Base-by-base conservation (phyloP, 192 early-diverging fungal genomes). In the Backusella macrospora region DNA sequence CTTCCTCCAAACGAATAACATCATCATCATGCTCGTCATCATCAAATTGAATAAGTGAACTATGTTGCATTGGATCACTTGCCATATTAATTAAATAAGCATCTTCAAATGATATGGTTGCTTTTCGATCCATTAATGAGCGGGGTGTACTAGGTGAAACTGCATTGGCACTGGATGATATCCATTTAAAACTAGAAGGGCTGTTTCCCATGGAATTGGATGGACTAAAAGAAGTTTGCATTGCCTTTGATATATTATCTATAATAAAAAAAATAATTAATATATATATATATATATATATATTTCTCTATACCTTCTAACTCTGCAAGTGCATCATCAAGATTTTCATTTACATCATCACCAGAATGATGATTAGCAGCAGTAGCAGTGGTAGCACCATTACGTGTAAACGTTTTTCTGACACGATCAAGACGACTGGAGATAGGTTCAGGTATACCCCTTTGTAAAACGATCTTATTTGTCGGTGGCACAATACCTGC, bases 61-160 rank as follows among this genome's bases (percentile, higher is more conserved):
- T 78, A 34, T 70, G 45, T 26, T 73, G 67, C 15, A 59, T 73
- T 15, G 78, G 65, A 5, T 73, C 72, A 16, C 79, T 69, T n/a
- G 75, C 79, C 66, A 81, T 73, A 16, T 78, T 85, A 59, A 88
- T 84, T 46, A 83, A 62, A 38, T 83, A 84, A 3, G 87, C 87
- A 63, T 88, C 87, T 66, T 88, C 87, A 81, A 88, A 88, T 2
- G 87, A 88, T 6, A 86, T 40, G 2, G 83, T 76, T 47, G 84
- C 37, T 12, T 34, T 63, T 40, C 34, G 52, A 23, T 59, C 52
- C 70, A 71, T 52, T 16, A 49, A 49, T 4, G 49, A 71, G 5
- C 70, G 48, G 14, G 70, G 29, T 18, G 48, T 62, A 5, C 23
- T 55, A 42, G 38, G 43, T n/a, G 49, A 52, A 12, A 18, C 49